Evolutionary conservation across 306 rosid genomes (phyloP).

Genomic region (Casuarina cunninghamiana): DNA sequence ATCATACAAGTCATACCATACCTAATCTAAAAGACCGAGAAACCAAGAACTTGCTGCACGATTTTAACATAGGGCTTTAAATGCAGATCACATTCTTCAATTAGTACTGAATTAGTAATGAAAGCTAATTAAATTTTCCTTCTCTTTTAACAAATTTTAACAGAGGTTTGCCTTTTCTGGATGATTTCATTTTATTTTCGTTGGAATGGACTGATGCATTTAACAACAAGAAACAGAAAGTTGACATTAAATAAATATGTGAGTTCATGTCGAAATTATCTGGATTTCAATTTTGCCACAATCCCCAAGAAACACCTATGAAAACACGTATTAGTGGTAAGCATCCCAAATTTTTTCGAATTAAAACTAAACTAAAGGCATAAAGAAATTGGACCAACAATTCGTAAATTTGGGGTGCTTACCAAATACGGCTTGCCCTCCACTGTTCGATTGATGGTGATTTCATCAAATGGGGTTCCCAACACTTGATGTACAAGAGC

Average conservation of each 20-base stretch:
- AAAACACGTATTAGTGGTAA: no score
- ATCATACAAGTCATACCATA: not conserved
- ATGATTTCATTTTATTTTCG: not conserved
- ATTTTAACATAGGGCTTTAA: not conserved
- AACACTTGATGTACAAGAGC: constrained; percentile 53
- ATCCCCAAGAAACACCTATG: not conserved
- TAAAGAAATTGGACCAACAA: not conserved
- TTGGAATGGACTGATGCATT: not conserved
- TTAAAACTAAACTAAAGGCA: not conserved
- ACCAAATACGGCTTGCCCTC: constrained; percentile 89
- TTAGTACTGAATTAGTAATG: not conserved
- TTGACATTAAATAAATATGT: not conserved
- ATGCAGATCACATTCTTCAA: not conserved
- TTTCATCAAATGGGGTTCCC: constrained; percentile 49
- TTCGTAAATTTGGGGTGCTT: not conserved
- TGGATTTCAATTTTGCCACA: not conserved
- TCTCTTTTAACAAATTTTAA: not conserved
- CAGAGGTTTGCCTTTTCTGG: not conserved
- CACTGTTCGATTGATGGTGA: constrained; percentile 60
- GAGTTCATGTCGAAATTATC: not conserved
- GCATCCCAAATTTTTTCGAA: not conserved
- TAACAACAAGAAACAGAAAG: not conserved
- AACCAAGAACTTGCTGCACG: not conserved
- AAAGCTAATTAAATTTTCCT: not conserved
- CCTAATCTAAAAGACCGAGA: not conserved